Percentiles rank a stretch among this genome's conserved stretches.
Conservation (phyloP, 108 stramenopile genomes). For the Poteriospumella lacustris region DNA sequence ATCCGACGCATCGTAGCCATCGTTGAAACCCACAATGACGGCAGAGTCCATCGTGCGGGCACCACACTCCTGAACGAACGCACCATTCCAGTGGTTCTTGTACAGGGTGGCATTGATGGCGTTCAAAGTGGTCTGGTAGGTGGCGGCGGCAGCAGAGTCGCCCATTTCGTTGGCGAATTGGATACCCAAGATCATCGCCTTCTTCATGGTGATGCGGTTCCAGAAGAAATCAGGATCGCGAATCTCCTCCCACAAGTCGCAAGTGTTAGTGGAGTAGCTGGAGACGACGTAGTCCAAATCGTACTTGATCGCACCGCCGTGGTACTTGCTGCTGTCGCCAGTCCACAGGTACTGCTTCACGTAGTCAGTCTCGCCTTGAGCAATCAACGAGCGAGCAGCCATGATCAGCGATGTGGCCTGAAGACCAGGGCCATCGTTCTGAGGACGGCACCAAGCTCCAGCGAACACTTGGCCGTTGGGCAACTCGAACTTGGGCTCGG, state of each 20-base stretch:
- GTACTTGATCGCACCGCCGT: slow-evolving; percentile 22
- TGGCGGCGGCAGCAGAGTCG: slow-evolving; percentile 14
- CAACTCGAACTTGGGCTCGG: slow-evolving; percentile 25
- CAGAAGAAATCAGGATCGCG: slow-evolving; percentile 25
- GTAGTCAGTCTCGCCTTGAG: slow-evolving; percentile 6
- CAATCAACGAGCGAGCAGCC: slow-evolving; percentile 13
- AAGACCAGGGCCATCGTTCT: slow-evolving; percentile 29
- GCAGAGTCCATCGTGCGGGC: background rate
- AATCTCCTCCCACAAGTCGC: slow-evolving; percentile 30
- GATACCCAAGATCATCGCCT: slow-evolving; percentile 17
- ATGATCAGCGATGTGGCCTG: slow-evolving; percentile 21
- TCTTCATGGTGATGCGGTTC: slow-evolving; percentile 26
- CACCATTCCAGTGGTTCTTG: slow-evolving; percentile 1
- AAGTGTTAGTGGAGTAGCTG: slow-evolving; percentile 1
- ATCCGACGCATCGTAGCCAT: slow-evolving; percentile 1
- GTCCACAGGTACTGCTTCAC: slow-evolving; percentile 21
- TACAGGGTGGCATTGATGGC: slow-evolving; percentile 17
- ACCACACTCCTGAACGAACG: slow-evolving; percentile 13
- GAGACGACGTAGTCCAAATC: slow-evolving; percentile 18
- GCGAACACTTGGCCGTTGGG: slow-evolving; percentile 23
- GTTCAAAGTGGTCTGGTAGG: background rate
- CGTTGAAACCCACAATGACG: slow-evolving; percentile 32
- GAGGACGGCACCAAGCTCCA: slow-evolving; percentile 24
- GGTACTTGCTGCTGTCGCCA: slow-evolving; percentile 10
- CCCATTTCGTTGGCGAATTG: slow-evolving; percentile 17